phyloP scores from a whole-genome alignment of 169 alveolate species.

The Eimeria maxima region DNA sequence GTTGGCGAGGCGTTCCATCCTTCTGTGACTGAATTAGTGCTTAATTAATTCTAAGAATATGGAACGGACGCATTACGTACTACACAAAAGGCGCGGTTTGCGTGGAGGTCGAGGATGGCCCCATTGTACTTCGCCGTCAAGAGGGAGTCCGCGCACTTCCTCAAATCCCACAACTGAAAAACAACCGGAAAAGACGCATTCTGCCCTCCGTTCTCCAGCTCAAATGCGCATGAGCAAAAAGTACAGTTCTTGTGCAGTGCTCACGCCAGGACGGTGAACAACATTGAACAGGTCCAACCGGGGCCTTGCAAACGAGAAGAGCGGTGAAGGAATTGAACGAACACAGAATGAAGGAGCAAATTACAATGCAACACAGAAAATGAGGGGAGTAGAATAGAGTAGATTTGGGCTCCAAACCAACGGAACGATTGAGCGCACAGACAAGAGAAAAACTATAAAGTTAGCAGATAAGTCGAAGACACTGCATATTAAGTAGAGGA shows the following conservation, averaged over 20 bases:
- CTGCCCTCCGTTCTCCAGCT: not conserved
- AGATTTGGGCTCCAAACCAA: not conserved
- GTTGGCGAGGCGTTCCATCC: not conserved
- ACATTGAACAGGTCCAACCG: not conserved
- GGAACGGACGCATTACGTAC: slow-evolving; percentile 2
- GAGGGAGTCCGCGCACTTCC: slow-evolving; percentile 78
- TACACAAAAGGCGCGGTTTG: slow-evolving; percentile 76
- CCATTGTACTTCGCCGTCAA: slow-evolving; percentile 81
- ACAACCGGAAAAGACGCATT: not conserved
- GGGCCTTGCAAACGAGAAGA: not conserved
- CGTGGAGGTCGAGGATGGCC: slow-evolving; percentile 77
- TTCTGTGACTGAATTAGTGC: not conserved
- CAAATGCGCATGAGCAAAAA: not conserved
- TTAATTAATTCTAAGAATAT: not conserved
- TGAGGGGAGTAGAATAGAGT: not conserved
- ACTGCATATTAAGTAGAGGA: not conserved
- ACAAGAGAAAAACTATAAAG: not conserved
- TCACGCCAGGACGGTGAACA: not conserved
- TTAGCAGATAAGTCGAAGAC: not conserved
- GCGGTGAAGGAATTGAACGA: not conserved
- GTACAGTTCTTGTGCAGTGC: not conserved
- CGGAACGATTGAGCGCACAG: not conserved
- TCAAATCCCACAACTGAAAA: slow-evolving; percentile 81
- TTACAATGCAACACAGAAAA: not conserved
- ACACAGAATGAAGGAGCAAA: not conserved